Evolutionary conservation across 2,329 filamentous ascomycete genomes (phyloP).

Genomic region (Diaporthe velutina): DNA sequence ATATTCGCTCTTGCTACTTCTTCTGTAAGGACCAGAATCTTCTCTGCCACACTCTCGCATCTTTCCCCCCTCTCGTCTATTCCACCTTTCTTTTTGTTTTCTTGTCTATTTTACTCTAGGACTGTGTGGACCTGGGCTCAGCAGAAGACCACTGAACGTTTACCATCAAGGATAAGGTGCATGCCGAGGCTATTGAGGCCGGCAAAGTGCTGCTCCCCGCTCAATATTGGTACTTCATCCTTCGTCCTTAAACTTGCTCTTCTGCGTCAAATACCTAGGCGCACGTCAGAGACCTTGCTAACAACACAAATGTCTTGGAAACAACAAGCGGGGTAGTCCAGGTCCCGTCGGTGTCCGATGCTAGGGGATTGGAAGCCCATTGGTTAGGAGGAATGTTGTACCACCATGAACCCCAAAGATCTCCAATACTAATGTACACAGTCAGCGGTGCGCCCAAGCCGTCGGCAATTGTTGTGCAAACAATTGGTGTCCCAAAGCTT

Average conservation of each 20-base stretch:
- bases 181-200: background rate
- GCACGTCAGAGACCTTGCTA: background rate
- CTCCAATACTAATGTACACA: constrained; percentile 13
- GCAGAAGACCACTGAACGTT: no score
- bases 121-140: no score
- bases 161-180: background rate
- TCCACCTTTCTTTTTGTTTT: background rate
- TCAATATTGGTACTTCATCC: background rate
- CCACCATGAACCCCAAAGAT: background rate
- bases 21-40: no score
- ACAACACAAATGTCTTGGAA: background rate
- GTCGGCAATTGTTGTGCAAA: background rate
- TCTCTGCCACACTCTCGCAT: background rate
- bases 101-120: background rate
- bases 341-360: background rate
- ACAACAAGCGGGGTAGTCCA: constrained; percentile 13
- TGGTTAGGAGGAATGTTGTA: background rate
- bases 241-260: background rate
- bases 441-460: background rate
- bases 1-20: no score
- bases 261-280: background rate
- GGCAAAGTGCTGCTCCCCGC: background rate
- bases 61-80: no score
- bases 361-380: background rate
- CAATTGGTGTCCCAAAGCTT: background rate